A percentile compares a stretch with the other conserved stretches of the same genome.
phyloP scores from a whole-genome alignment of 345 rosid species.

The Syzygium jambos region DNA sequence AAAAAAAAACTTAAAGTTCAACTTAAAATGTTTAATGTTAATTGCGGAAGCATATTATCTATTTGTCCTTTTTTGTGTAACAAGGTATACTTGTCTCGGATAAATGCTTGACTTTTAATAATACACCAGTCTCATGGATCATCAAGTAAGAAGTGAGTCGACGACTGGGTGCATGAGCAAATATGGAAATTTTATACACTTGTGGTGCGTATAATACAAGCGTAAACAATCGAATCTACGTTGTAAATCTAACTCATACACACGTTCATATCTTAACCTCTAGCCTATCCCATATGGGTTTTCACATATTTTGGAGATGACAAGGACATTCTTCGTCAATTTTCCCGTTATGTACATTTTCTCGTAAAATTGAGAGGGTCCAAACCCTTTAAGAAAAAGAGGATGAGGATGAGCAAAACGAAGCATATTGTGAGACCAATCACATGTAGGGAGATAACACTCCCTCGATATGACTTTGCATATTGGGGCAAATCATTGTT shows the following conservation, averaged over 20 bases:
- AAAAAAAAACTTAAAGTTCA: not conserved
- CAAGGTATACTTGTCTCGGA: not conserved
- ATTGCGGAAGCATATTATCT: not conserved
- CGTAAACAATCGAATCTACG: not conserved
- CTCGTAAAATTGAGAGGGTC: too few species aligned
- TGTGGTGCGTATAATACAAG: too few species aligned
- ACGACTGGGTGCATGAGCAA: rapidly evolving
- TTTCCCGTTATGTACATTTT: not conserved
- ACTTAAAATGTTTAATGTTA: not conserved
- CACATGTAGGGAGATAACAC: not conserved
- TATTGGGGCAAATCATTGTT: not conserved
- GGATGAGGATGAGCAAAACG: not conserved
- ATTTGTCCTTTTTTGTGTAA: not conserved
- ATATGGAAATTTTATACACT: not conserved
- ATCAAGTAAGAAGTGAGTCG: not conserved
- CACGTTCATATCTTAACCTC: not conserved
- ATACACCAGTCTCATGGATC: not conserved
- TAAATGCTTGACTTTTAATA: too few species aligned
- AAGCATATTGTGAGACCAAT: not conserved
- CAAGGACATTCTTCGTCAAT: not conserved
- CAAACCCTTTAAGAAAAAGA: too few species aligned
- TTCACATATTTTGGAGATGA: not conserved
- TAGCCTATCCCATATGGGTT: not conserved
- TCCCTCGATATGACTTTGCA: not conserved
- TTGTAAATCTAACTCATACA: not conserved